Base-by-base conservation (phyloP, 768 basidiomycete genomes). In the Hericium erinaceus region DNA sequence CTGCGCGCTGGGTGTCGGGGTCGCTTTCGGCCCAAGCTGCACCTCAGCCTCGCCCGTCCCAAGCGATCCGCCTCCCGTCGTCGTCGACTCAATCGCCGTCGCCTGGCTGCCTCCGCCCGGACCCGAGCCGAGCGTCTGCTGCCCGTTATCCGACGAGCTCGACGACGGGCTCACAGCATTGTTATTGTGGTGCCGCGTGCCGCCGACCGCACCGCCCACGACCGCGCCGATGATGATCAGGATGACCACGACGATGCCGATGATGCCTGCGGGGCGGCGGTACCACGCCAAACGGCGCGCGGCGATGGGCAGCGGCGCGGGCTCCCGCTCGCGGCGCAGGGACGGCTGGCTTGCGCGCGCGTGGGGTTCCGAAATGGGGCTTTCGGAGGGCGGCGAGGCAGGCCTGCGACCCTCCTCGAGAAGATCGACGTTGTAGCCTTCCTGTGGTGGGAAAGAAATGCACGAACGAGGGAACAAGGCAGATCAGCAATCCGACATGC, bases 141-240 rank as follows among this genome's bases (percentile, higher is more conserved):
- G 28, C 4, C 28, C 28, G 4, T 8, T 33, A 4, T 33, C 28
- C 28, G 28, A 2, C 28, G 28, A 33, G 28, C 28, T 33, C 28
- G 28, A 33, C 28, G 28, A 33, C 28, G 18, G 22, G 49, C 49
- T 50, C 18, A 24, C n/a, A 15, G 9, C 49, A 15, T 24, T 50
- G 49, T 24, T 55, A 12, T 24, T 41, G 48, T 44, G 38, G 33
- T 60, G 57, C 3, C 40, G 62, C 28, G 76, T 77, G 11, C 77
- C 83, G 20, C 81, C 84, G 1, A 83, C 83, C 0, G 75, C 82
- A 20, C 82, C 84, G 0, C 82, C 84, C 8, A 85, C 75, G 2
- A 79, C 70, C 1, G 75, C 83, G 1, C 69, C 82, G 46, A 84
- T 55, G 53, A 81, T 59, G 28, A 81, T 63, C 44, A 83, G 28